Evolutionary conservation across 2,329 filamentous ascomycete species (phyloP).

Genomic region (Fusarium haematococcum): DNA sequence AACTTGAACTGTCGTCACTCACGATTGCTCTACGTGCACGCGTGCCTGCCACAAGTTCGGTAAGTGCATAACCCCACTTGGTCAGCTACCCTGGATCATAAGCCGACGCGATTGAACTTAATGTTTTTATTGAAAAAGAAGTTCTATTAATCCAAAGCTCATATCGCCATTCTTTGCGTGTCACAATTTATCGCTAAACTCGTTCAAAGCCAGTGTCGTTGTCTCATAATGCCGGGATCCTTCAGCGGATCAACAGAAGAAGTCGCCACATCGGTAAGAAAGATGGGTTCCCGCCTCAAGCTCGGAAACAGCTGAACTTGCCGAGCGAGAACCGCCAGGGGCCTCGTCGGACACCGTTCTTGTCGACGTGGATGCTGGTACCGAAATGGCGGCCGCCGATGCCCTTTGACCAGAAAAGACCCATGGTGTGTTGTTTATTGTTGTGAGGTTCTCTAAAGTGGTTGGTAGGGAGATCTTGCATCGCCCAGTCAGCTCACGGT

Average conservation of each 20-base stretch:
- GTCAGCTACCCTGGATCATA: slow-evolving; percentile 19
- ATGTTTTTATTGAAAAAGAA: not conserved
- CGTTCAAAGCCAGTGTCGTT: slow-evolving; percentile 15
- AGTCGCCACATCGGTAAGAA: not conserved
- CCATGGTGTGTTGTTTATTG: slow-evolving; percentile 51
- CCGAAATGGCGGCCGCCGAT: slow-evolving; percentile 63
- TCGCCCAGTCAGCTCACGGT: slow-evolving; percentile 5
- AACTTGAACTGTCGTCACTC: slow-evolving; percentile 4
- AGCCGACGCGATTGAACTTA: not conserved
- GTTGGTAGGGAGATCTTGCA: slow-evolving; percentile 2
- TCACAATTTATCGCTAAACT: slow-evolving; percentile 12
- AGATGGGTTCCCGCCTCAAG: slow-evolving; percentile 4
- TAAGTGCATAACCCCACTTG: slow-evolving; percentile 9
- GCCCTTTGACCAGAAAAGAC: slow-evolving; percentile 60
- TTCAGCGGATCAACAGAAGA: not conserved
- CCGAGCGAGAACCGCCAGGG: slow-evolving; percentile 64
- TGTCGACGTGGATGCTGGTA: slow-evolving; percentile 60
- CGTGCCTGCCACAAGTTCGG: slow-evolving; percentile 20
- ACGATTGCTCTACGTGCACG: slow-evolving; percentile 16
- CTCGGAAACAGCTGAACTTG: slow-evolving; percentile 64
- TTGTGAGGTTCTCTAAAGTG: not conserved
- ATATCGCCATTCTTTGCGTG: slow-evolving; percentile 1
- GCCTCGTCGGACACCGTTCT: slow-evolving; percentile 60
- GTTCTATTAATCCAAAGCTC: slow-evolving; percentile 12
- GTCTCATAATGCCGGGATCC: slow-evolving; percentile 12